A percentile compares a stretch with the other conserved stretches of the same genome.
phyloP scores from a whole-genome alignment of 2,329 filamentous ascomycete species.

The Colletotrichum magnum region DNA sequence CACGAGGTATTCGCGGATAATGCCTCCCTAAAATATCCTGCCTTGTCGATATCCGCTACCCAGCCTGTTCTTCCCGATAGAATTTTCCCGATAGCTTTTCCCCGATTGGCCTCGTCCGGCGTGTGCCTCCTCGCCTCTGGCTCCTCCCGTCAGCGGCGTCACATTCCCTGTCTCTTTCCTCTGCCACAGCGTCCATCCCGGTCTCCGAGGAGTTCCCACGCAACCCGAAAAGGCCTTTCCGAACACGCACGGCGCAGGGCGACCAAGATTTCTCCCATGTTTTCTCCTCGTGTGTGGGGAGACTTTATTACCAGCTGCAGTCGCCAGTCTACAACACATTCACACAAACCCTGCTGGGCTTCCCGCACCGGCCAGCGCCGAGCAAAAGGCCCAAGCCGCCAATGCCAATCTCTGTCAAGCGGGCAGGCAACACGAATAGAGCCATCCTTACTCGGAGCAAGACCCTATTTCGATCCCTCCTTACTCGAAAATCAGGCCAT shows the following conservation, averaged over 20 bases:
- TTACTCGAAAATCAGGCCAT: conserved; percentile 27
- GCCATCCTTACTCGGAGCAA: conserved; percentile 18
- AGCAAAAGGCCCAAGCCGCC: background rate
- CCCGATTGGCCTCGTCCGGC: conserved; percentile 1
- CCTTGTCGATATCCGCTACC: conserved; percentile 7
- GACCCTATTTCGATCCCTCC: background rate
- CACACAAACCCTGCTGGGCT: conserved; percentile 18
- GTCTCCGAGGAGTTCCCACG: conserved; percentile 26
- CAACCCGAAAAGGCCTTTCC: conserved; percentile 7
- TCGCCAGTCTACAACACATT: background rate
- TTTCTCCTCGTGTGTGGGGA: conserved; percentile 25
- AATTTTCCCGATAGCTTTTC: background rate
- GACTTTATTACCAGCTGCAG: background rate
- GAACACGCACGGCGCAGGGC: conserved; percentile 3
- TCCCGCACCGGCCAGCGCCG: background rate
- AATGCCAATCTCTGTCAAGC: conserved; percentile 16
- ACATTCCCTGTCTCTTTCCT: conserved; percentile 9
- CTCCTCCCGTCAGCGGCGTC: conserved; percentile 16
- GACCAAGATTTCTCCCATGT: conserved; percentile 13
- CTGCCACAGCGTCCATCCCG: background rate
- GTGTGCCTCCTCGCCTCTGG: background rate
- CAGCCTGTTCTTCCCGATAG: background rate
- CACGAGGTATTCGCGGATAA: conserved; percentile 10
- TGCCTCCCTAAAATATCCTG: conserved; percentile 12
- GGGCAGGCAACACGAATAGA: conserved; percentile 7